Conservation (phyloP, 164 flowering plant species). For the Magnolia changhungtana region DNA sequence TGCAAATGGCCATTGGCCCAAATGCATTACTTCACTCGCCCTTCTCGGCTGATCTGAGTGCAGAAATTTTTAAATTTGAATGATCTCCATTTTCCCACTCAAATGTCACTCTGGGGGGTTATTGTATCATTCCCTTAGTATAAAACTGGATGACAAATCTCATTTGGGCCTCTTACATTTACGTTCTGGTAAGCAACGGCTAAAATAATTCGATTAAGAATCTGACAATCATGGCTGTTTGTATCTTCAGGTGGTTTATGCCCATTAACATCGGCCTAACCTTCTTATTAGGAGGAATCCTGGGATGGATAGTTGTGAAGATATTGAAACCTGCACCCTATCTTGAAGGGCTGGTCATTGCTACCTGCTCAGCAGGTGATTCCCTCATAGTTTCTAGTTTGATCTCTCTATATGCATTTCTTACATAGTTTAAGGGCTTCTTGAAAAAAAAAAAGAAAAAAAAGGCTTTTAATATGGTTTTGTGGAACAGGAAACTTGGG, state of each 20-base stretch:
- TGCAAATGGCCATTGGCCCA: too few relatives aligned
- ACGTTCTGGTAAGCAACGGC: not conserved
- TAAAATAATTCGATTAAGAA: not conserved
- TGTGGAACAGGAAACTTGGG: slow-evolving; percentile 74
- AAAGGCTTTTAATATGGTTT: not conserved
- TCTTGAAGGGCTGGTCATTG: slow-evolving; percentile 73
- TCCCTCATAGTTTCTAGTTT: not conserved
- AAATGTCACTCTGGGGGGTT: not conserved
- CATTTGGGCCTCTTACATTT: not conserved
- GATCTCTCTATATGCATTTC: not conserved
- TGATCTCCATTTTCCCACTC: not conserved
- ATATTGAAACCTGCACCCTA: slow-evolving; percentile 62
- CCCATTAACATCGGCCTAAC: slow-evolving; percentile 76
- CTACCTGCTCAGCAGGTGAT: slow-evolving; percentile 75
- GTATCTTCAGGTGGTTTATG: slow-evolving; percentile 87
- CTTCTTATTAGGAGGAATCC: slow-evolving; percentile 64
- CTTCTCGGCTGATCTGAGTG: too few relatives aligned
- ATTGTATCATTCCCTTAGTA: not conserved
- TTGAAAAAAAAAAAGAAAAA: not conserved
- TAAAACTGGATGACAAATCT: not conserved
- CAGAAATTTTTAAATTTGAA: too few relatives aligned
- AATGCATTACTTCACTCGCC: too few relatives aligned
- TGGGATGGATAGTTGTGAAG: slow-evolving; percentile 85
- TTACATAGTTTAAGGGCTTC: not conserved
- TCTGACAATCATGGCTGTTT: not conserved